These are phyloP conservation scores for Oropetium thomaeum DNA, from an alignment of 176 grass and related monocot species.

Conservation along the genomic window DNA sequence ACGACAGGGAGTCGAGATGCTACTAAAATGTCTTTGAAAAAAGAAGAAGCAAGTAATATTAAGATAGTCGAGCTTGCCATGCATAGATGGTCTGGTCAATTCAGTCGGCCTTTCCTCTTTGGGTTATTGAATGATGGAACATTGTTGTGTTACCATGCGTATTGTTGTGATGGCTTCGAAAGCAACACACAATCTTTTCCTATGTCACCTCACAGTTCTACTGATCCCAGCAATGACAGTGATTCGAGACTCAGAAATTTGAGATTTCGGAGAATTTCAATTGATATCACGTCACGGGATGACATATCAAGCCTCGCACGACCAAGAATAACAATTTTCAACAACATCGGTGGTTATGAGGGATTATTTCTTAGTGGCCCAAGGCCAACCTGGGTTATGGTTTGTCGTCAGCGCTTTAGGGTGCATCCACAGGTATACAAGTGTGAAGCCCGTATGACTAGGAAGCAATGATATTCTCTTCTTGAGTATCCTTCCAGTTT, in stretches of 20 bases:
- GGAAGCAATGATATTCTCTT: background rate
- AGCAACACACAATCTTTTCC: conserved; percentile 29
- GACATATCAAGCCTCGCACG: conserved; percentile 50
- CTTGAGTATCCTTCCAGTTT: too few species aligned
- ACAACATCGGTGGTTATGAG: conserved; percentile 84
- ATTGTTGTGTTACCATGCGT: conserved; percentile 83
- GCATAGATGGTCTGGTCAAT: conserved; percentile 84
- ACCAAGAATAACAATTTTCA: conserved; percentile 82
- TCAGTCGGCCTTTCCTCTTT: conserved; percentile 82
- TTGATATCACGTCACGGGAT: conserved; percentile 59
- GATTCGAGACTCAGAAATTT: conserved; percentile 68
- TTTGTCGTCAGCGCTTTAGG: conserved; percentile 78
- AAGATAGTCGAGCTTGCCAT: conserved; percentile 81
- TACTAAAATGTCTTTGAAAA: conserved; percentile 44
- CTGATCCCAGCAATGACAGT: conserved; percentile 44
- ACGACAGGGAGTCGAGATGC: conserved; percentile 20
- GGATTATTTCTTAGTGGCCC: conserved; percentile 84
- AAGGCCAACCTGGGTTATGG: conserved; percentile 88
- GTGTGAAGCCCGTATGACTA: background rate
- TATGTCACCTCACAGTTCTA: conserved; percentile 38
- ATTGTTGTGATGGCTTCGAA: conserved; percentile 62
- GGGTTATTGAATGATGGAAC: conserved; percentile 87
- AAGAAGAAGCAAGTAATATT: conserved; percentile 59
- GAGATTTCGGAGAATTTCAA: conserved; percentile 70
- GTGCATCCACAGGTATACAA: conserved; percentile 79